These are phyloP conservation scores for Phaeosphaeriaceae sp. DNA, from an alignment of 2,329 filamentous ascomycete genomes.

Conservation along the genomic window DNA sequence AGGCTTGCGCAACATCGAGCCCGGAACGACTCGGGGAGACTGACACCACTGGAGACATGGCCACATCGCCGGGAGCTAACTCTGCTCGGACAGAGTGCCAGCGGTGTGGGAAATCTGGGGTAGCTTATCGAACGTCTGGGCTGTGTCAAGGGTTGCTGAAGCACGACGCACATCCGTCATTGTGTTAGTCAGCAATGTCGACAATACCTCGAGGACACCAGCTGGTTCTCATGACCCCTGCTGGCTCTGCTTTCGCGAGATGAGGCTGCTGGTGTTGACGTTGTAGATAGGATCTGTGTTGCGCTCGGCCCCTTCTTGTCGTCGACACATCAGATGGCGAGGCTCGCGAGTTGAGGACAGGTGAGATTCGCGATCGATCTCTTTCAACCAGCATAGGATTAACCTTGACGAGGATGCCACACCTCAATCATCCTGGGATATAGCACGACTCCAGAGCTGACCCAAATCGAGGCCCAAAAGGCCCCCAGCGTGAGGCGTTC, in stretches of 20 bases:
- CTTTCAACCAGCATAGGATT: background rate
- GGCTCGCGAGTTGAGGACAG: background rate
- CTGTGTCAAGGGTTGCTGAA: constrained; percentile 15
- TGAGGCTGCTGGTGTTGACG: too few species aligned
- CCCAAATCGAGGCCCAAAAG: too few species aligned
- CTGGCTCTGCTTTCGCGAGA: too few species aligned
- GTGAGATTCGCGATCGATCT: background rate
- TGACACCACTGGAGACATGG: constrained; percentile 11
- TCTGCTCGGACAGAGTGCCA: constrained; percentile 29
- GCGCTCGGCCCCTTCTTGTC: background rate
- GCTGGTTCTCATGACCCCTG: background rate
- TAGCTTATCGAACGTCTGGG: constrained; percentile 22
- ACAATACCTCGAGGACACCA: background rate
- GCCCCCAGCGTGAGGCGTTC: too few species aligned
- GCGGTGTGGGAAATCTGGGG: constrained; percentile 39
- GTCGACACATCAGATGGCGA: background rate
- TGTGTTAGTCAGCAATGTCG: constrained; percentile 26
- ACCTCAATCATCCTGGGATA: too few species aligned
- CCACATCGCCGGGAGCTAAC: constrained; percentile 36
- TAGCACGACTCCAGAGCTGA: too few species aligned
- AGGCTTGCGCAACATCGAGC: constrained; percentile 20
- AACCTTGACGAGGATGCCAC: background rate
- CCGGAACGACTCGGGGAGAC: constrained; percentile 26
- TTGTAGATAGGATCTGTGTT: background rate
- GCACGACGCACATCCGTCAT: constrained; percentile 11